Evolutionary conservation across 1,284 basidiomycete genomes (phyloP), one percentile per base, ranked within the genome.

Genomic region (Ustilago shanxiensis): DNA sequence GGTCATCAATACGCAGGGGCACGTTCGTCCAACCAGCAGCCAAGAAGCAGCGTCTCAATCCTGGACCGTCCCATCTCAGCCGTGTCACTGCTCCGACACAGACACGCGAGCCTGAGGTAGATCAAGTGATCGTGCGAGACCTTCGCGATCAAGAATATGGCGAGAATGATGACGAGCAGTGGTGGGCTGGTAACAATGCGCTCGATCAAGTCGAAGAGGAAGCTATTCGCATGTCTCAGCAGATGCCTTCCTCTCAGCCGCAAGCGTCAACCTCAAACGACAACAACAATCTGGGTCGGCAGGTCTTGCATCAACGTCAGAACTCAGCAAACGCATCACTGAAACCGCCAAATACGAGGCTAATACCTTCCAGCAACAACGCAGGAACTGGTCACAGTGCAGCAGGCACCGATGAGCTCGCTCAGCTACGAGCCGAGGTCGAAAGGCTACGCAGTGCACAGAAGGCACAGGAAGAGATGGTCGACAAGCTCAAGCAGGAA

Each of bases 221-320:
- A 18, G 75, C 75, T 0, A 77, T 77, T 31, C 75, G 75, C 57
- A 69, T 73, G 70, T 77, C 75, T n/a, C 75, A 77, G 54, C 75
- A 77, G 22, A 22, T 65, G 31, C 56, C 64, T 28, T 22, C 60
- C 7, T 63, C 66, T 4, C 72, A 75, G 29, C 56, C 51, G 3
- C 61, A 58, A 18, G 26, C 20, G 7, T 22, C 50, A 2, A 29
- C 31, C n/a, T 20, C 51, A 8, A 49, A 37, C 9, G 14, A 24
- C 22, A 57, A 37, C 16, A 33, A 54, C 47, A 54, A 52, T 6
- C 4, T 18, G 2, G 22, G n/a, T 8, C 7, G 14, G 13, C 9
- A 16, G 3, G 35, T 14, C 14, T 14, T 11, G 10, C 47, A 28
- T 28, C 47, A 49, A 49, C 47, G 47, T 7, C 22, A 49, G 24